Percentiles rank a stretch among this genome's conserved stretches.
Evolutionary conservation across 2,329 filamentous ascomycete species (phyloP).

Genomic region (Sporothrix sp.): DNA sequence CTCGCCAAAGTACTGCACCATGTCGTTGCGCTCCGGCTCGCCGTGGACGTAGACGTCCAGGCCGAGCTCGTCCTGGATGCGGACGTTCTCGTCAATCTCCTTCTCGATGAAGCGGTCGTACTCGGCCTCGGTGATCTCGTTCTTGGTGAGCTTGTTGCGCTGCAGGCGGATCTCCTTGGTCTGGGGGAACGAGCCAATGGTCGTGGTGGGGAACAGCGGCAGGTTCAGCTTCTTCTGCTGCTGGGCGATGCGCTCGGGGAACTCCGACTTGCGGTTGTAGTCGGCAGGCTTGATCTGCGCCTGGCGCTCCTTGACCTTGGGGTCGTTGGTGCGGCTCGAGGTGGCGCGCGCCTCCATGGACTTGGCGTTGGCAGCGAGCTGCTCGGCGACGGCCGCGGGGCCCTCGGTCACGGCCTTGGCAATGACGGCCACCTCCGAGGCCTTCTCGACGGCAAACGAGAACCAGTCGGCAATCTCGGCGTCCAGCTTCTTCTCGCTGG

Average conservation of each 20-base stretch:
- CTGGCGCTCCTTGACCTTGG: constrained; percentile 94
- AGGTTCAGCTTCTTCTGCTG: constrained; percentile 91
- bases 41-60: constrained; percentile 97
- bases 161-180: constrained; percentile 96
- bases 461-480: constrained; percentile 95
- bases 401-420: constrained; percentile 95
- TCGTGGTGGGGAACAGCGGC: constrained; percentile 96
- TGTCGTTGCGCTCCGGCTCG: constrained; percentile 99
- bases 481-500: constrained; percentile 97
- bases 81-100: constrained; percentile 91
- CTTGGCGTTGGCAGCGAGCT: constrained; percentile 95
- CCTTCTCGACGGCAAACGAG: constrained; percentile 95
- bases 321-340: constrained; percentile 93
- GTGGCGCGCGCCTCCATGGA: constrained; percentile 83
- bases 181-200: constrained; percentile 98
- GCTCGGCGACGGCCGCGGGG: constrained; percentile 71
- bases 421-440: constrained; percentile 78
- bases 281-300: constrained; percentile 70
- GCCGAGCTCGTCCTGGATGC: constrained; percentile 95
- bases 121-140: constrained; percentile 80
- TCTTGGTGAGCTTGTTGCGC: constrained; percentile 98
- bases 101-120: constrained; percentile 99
- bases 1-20: constrained; percentile 99
- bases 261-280: constrained; percentile 89
- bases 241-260: constrained; percentile 72